Conservation (phyloP, 1,284 basidiomycete genomes). For the Xerocomus nothofagi region DNA sequence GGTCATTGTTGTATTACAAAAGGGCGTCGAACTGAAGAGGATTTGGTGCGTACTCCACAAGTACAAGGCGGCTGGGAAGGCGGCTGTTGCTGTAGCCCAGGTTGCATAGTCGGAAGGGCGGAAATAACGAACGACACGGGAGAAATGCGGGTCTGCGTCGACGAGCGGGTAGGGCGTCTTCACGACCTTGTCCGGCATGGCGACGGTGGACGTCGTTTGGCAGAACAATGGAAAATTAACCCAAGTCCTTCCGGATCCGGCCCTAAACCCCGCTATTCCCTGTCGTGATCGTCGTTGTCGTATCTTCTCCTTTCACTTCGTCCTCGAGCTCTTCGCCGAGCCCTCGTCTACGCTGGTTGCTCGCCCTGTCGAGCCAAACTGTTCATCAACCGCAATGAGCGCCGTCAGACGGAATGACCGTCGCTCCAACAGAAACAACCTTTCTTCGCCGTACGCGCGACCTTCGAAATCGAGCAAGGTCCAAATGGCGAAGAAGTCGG, state of each 20-base stretch:
- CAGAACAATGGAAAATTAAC: constrained; percentile 4
- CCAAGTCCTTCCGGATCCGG: constrained; percentile 24
- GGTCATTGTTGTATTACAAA: constrained; percentile 15
- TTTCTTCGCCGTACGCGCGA: constrained; percentile 38
- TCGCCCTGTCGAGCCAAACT: constrained; percentile 9
- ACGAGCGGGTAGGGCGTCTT: constrained; percentile 80
- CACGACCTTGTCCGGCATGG: constrained; percentile 72
- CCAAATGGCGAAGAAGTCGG: constrained; percentile 44
- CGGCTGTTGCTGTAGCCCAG: constrained; percentile 82
- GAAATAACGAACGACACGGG: constrained; percentile 88
- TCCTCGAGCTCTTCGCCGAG: constrained; percentile 12
- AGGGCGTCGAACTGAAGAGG: background rate
- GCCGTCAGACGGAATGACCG: constrained; percentile 47
- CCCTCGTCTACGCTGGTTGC: background rate
- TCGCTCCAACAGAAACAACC: constrained; percentile 40
- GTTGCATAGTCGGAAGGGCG: constrained; percentile 84
- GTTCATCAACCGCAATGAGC: constrained; percentile 43
- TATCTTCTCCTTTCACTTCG: constrained; percentile 18
- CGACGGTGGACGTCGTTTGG: constrained; percentile 10
- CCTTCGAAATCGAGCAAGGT: constrained; percentile 21
- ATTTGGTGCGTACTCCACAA: constrained; percentile 59
- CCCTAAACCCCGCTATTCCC: constrained; percentile 31
- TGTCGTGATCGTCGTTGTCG: constrained; percentile 15
- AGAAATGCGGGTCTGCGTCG: constrained; percentile 90
- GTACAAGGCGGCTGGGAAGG: constrained; percentile 75